A percentile compares a stretch with the other conserved stretches of the same genome.
These are phyloP conservation scores for Magnolia officinalis DNA, from an alignment of 164 flowering plant species.

Conservation along the genomic window DNA sequence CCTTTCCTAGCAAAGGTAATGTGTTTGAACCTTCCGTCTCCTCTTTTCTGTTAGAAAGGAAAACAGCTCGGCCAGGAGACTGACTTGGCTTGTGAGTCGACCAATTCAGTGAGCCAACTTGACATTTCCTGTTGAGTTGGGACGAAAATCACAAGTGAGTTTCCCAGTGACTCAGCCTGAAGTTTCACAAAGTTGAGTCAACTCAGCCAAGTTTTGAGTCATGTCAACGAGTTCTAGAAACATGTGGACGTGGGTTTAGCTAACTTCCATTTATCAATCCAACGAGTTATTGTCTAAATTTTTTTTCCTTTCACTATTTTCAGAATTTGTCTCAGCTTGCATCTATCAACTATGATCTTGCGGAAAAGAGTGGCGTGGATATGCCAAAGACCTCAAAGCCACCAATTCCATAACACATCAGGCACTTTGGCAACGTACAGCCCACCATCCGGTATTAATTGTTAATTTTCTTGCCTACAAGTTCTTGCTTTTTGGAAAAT, in stretches of 20 bases:
- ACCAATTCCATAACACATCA: conserved; percentile 25
- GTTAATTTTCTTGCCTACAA: no score
- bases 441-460: background rate
- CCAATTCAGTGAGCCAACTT: background rate
- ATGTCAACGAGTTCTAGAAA: background rate
- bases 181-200: no score
- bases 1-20: no score
- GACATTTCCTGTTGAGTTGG: background rate
- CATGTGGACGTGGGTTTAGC: background rate
- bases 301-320: conserved; percentile 9
- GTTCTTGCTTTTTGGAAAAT: no score
- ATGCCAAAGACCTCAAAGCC: conserved; percentile 43
- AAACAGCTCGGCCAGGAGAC: no score
- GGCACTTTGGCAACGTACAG: background rate
- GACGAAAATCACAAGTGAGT: background rate
- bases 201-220: background rate
- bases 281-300: background rate
- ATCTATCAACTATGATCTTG: conserved; percentile 86
- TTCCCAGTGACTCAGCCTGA: no score
- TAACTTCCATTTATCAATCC: background rate
- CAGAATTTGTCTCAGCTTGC: conserved; percentile 99
- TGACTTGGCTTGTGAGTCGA: background rate
- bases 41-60: no score
- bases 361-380: conserved; percentile 55
- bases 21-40: no score